Evolutionary conservation across 2,329 filamentous ascomycete species (phyloP).

Genomic region (Colletotrichum costaricense): DNA sequence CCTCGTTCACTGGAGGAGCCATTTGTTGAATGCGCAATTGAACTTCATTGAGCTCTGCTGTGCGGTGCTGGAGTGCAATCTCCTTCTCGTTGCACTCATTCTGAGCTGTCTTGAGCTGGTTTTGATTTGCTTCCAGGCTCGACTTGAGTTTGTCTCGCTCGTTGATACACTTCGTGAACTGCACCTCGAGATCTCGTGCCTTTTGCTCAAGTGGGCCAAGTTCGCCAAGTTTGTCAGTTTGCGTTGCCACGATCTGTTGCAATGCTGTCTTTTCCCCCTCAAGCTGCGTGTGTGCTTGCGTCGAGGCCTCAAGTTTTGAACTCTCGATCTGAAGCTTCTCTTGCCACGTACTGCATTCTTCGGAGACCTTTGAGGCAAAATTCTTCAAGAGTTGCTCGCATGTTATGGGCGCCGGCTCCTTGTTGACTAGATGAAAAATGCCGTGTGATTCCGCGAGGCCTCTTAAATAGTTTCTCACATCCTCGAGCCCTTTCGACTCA

Average conservation of each 20-base stretch:
- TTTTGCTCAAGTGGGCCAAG: background rate
- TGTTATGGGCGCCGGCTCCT: background rate
- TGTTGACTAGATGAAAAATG: background rate
- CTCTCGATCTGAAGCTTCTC: background rate
- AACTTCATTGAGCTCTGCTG: background rate
- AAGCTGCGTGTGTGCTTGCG: background rate
- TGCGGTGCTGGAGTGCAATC: background rate
- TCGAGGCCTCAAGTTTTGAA: background rate
- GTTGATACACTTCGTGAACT: background rate
- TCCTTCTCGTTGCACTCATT: constrained; percentile 7
- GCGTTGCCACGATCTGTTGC: background rate
- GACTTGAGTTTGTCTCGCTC: background rate
- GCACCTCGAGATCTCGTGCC: background rate
- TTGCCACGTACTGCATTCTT: background rate
- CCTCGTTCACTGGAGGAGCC: background rate
- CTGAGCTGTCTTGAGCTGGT: background rate
- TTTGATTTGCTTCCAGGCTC: background rate
- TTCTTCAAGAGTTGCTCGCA: background rate
- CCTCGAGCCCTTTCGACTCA: background rate
- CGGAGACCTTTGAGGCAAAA: background rate
- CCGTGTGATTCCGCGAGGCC: background rate
- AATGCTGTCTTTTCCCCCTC: constrained; percentile 2
- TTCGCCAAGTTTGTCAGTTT: background rate
- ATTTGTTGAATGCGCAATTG: background rate
- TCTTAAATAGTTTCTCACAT: background rate